Evolutionary conservation across 2,329 filamentous ascomycete species (phyloP), one percentile per base, ranked within the genome.

Genomic region (Pyrenophora graminea): DNA sequence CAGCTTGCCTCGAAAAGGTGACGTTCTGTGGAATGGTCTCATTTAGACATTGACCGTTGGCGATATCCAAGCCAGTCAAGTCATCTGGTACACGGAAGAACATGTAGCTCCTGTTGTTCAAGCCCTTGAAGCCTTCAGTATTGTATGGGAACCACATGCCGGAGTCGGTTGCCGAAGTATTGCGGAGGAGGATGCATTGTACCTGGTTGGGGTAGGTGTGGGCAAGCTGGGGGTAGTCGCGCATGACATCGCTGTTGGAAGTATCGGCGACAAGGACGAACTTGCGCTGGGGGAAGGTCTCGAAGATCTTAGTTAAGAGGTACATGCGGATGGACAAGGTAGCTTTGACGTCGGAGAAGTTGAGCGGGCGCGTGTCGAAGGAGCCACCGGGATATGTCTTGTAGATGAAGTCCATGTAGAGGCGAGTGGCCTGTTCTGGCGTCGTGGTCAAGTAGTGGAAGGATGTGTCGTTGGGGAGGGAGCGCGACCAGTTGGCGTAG

Each of bases 381-480:
- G 85, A 88, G 37, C 89, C 89, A 12, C 85, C 81, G 0, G 89
- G 89, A 68, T 92, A 92, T 6, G 82, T 90, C 64, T 84, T 82
- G 78, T 88, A 91, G 70, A 92, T 91, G 72, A 88, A 82, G 53
- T 88, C 81, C 87, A 91, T 90, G 75, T 92, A 92, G 59, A 86
- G 87, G 36, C 88, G 79, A 0, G 89, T 90, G 4, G 85, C 81
- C 69, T 92, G 89, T 73, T 91, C 89, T 0, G 89, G 89, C 0
- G 88, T 90, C 0, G 89, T 92, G 0, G 89, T 92, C 17, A 92
- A 79, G 74, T 92, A 92, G 74, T 91, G 88, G 77, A 91, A 92
- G 69, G 91, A 89, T 55, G 86, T 79, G 51, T 59, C 59, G 63
- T 89, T 81, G 0, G 83, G 81, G 12, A 90, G 77, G 18, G 79